Base-by-base conservation (phyloP, 208 protist species). In the Spongospora subterranea region DNA sequence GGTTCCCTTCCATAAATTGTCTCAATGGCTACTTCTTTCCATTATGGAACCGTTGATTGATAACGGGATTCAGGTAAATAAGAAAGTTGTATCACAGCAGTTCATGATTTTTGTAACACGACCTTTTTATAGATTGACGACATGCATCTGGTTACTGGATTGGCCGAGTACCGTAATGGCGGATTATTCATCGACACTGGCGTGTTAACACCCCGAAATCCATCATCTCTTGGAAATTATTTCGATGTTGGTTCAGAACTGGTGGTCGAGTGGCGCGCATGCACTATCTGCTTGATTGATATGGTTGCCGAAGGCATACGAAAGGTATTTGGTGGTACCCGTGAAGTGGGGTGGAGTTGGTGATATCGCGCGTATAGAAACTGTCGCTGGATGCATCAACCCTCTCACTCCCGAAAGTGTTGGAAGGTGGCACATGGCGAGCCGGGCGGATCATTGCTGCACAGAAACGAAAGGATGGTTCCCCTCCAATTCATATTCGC, bases 181-280 rank as follows among this genome's bases (percentile, higher is more conserved):
- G 88, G 88, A 20, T 45, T 89, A 38, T 71, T 89, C 88, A 65
- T 89, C 54, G 88, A 89, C n/a, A 89, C 88, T 89, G 88, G 88
- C 32, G 88, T 89, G 32, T 39, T 89, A 39, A 71, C n/a, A 29
- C 46, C 54, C 32, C 46, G 54, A 60, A 71, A 89, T 45, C 46
- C 88, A 1, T 38, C 54, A 32, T 20, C 46, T 6, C 46, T 71
- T 32, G 39, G 45, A 32, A 45, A 32, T 38, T 76, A 60, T 39
- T 89, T 76, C 45, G 50, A 89, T 45, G 88, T 89, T n/a, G 88
- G 88, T 35, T 89, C 88, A 20, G 88, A 89, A 45, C n/a, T 89
- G 29, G 54, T 89, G 11, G n/a, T 89, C 29, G 88, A 89, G 65
- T 89, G 88, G 88, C 46, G 88, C 11, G 88, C 88, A 32, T 89